Evolutionary conservation across 805 yeast genomes (phyloP), one percentile per base, ranked within the genome.

Genomic region (Candida coquimbonensis): DNA sequence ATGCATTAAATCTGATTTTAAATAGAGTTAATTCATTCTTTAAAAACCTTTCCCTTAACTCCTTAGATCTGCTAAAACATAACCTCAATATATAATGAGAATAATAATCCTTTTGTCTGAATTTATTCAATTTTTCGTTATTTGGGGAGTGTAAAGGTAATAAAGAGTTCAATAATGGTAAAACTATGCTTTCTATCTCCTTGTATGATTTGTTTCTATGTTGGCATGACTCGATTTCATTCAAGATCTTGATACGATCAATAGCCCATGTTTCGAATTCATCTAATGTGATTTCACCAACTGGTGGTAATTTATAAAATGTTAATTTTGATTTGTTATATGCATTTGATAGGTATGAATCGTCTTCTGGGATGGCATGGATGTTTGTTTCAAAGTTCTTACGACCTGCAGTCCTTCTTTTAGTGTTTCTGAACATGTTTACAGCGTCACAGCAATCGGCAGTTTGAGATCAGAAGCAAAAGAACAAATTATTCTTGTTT

Each of bases 221-320:
- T 38, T 74, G 57, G 51, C 85, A 78, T 1, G 87, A 75, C 57
- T 91, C 97, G 42, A 93, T 82, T 60, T 88, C 96, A 45, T 89
- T 75, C 48, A 93, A 70, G 9, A 93, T 78, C 59, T 83, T 81
- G 51, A 91, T 71, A 49, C 99, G 69, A 59, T 91, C 98, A 45
- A 93, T 83, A 5, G 98, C 98, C 96, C 97, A 93, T 5, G 74
- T 73, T 66, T 93, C 99, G 64, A 93, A 93, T 57, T 93, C 87
- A 52, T 90, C 97, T 16, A 93, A 65, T 0, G 97, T 87, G 56
- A 93, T 81, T 64, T 93, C 98, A 13, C 82, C 80, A 31, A 74
- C 66, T 0, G 98, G 98, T 11, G 96, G 93, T 7, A 68, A 52
- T 25, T 70, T 76, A 65, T 93, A 93, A 57, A 91, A 78, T 19